These are phyloP conservation scores for Wickerhamiella domercqiae DNA, from an alignment of 805 yeast species.

Conservation along the genomic window DNA sequence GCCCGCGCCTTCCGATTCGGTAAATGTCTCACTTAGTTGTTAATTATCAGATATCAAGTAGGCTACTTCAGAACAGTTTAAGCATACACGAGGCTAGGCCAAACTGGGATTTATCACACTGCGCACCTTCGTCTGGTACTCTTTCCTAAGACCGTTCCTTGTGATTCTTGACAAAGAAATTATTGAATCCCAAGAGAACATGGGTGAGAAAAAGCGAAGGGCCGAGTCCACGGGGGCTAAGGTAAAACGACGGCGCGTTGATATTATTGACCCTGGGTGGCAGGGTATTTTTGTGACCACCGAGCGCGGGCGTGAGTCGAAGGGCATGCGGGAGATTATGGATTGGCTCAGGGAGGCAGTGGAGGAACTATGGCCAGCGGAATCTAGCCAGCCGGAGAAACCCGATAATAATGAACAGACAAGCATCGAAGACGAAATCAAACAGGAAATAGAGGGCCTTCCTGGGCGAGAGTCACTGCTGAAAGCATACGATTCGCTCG, in stretches of 20 bases:
- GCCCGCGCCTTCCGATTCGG: too few relatives aligned
- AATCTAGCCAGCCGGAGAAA: neutral
- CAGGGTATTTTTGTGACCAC: slow-evolving; percentile 86
- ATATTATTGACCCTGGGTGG: slow-evolving; percentile 58
- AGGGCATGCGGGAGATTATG: slow-evolving; percentile 15
- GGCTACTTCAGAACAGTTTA: too few relatives aligned
- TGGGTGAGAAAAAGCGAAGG: too few relatives aligned
- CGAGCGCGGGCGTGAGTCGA: slow-evolving; percentile 53
- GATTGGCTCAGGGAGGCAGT: slow-evolving; percentile 25
- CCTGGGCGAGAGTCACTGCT: slow-evolving; percentile 18
- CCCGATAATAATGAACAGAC: slow-evolving; percentile 25
- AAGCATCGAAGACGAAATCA: slow-evolving; percentile 59
- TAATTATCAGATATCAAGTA: too few relatives aligned
- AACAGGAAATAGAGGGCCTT: slow-evolving; percentile 46
- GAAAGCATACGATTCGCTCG: slow-evolving; percentile 18
- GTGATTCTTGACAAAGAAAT: too few relatives aligned
- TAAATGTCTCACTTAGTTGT: too few relatives aligned
- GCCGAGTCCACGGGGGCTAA: neutral
- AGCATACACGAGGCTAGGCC: too few relatives aligned
- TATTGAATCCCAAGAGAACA: too few relatives aligned
- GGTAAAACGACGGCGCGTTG: neutral
- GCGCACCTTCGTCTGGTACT: too few relatives aligned
- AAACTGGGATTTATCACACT: too few relatives aligned
- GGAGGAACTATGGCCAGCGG: slow-evolving; percentile 17
- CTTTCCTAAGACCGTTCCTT: too few relatives aligned